Base-by-base conservation (phyloP, 129 eudicot species). In the Cynara cardunculus region DNA sequence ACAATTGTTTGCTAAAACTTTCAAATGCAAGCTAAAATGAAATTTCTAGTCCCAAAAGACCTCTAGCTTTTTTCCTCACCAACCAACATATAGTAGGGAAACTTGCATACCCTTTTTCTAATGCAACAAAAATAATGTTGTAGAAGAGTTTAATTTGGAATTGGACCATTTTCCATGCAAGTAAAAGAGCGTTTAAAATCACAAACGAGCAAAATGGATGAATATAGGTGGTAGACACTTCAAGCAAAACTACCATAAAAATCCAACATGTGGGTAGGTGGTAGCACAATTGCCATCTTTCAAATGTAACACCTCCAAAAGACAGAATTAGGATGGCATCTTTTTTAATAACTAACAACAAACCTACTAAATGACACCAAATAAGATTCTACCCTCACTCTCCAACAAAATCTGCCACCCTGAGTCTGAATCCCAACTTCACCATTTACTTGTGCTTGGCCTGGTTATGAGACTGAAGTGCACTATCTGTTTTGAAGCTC, bases 401-500 rank as follows among this genome's bases (percentile, higher is more conserved):
- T 71, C 59, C 69, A 69, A 73, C 65, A 78, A 76, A 85, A 82
- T 69, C 82, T 56, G 49, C 78, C 66, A 82, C 34, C 72, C 39
- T 75, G 46, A 70, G 26, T 69, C 21, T 68, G 69, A 82, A 19
- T 59, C 49, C 31, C 22, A 13, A n/a, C 8, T 35, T 7, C 56
- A 7, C 46, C 74, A 69, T 64, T 68, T 78, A 89, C 92, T 89
- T 85, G 83, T 93, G 98, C 86, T 93, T 93, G 0, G 98, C 98
- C 84, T 93, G 87, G 75, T 86, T 77, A 79, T 93, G 98, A 69
- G 98, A 84, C 5, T 87, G 85, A 69, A 93, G 80, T 18, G 90
- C 98, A 31, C n/a, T 27, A 14, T 91, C 98, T 0, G 98, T 78
- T 12, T 84, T 86, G 78, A 93, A 93, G 34, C 80, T 75, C 97